Percentiles rank a stretch among this genome's conserved stretches.
phyloP scores from a whole-genome alignment of 768 basidiomycete species.

The Daedaleopsis sinensis region DNA sequence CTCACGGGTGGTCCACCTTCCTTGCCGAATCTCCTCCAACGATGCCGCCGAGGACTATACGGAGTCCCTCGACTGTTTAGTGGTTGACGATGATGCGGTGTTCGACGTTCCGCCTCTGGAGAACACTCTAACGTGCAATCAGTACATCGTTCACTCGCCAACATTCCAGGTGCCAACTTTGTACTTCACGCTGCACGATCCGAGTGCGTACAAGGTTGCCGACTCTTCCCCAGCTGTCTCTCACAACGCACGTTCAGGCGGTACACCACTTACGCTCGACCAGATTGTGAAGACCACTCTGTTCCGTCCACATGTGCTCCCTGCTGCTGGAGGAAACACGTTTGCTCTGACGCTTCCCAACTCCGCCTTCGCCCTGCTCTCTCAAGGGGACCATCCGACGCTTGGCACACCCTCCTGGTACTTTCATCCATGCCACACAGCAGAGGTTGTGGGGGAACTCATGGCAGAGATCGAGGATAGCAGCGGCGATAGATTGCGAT shows the following conservation, averaged over 20 bases:
- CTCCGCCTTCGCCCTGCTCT: slow-evolving; percentile 72
- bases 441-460: slow-evolving; percentile 67
- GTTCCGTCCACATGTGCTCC: slow-evolving; percentile 53
- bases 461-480: slow-evolving; percentile 48
- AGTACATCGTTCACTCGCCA: slow-evolving; percentile 76
- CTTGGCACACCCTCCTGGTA: slow-evolving; percentile 80
- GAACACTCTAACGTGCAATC: slow-evolving; percentile 47
- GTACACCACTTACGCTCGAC: slow-evolving; percentile 58
- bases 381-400: slow-evolving; percentile 86
- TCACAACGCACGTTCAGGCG: slow-evolving; percentile 46
- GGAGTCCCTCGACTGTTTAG: slow-evolving; percentile 15
- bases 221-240: background rate
- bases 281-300: slow-evolving; percentile 61
- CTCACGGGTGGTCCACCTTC: slow-evolving; percentile 27
- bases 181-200: slow-evolving; percentile 73
- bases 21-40: background rate
- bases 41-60: slow-evolving; percentile 9
- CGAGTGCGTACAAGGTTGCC: slow-evolving; percentile 54
- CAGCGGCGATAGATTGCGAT: slow-evolving; percentile 43
- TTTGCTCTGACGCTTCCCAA: slow-evolving; percentile 56
- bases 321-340: slow-evolving; percentile 47
- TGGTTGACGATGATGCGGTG: slow-evolving; percentile 40
- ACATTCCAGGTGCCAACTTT: slow-evolving; percentile 84
- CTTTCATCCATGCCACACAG: slow-evolving; percentile 85
- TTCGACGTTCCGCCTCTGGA: slow-evolving; percentile 17